A percentile compares a stretch with the other conserved stretches of the same genome.
Conservation (phyloP, 129 eudicot species). For the carrot (Daucus carota) region DH1_v3.0 NC_030384.2:39405501-39406000, state of each 20-base stretch:
- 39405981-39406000: slow-evolving; percentile 55
- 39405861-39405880: slow-evolving; percentile 64
- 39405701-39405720: background rate
- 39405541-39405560: slow-evolving; percentile 68
- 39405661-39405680: background rate
- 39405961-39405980: slow-evolving; percentile 55
- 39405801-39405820: background rate
- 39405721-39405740: background rate
- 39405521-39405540: slow-evolving; percentile 66
- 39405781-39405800: background rate
- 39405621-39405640: background rate
- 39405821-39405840: slow-evolving; percentile 35
- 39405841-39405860: slow-evolving; percentile 63
- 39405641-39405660: background rate
- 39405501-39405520: slow-evolving; percentile 56
- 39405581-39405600: slow-evolving; percentile 51
- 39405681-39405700: background rate
- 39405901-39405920: slow-evolving; percentile 68
- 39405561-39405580: slow-evolving; percentile 63
- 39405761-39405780: background rate
- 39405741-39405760: background rate
- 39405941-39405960: slow-evolving; percentile 55
- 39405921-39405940: slow-evolving; percentile 66
- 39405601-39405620: slow-evolving; percentile 43
- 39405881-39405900: slow-evolving; percentile 50